These are phyloP conservation scores for Diatrype stigma DNA, from an alignment of 2,329 filamentous ascomycete species.

Conservation along the genomic window DNA sequence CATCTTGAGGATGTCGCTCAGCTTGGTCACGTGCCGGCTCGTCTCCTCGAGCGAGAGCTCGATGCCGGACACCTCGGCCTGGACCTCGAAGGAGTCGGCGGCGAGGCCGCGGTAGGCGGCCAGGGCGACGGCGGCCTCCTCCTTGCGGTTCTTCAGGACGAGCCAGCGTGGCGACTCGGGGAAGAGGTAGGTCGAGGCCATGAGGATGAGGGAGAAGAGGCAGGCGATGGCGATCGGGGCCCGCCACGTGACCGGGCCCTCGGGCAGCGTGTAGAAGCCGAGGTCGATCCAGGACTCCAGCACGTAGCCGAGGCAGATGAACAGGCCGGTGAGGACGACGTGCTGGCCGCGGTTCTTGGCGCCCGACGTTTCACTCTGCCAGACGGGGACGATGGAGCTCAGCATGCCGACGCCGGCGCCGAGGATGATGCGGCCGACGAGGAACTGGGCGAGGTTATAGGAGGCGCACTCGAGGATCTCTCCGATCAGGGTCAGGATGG, in stretches of 20 bases:
- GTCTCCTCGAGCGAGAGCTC: constrained; percentile 44
- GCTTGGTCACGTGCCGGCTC: constrained; percentile 28
- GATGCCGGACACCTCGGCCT: constrained; percentile 42
- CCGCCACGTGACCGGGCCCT: constrained; percentile 28
- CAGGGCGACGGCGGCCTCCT: constrained; percentile 30
- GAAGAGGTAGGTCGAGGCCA: constrained; percentile 27
- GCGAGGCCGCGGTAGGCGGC: constrained; percentile 17
- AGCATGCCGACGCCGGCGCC: constrained; percentile 36
- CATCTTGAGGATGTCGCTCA: constrained; percentile 43
- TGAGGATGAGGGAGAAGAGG: constrained; percentile 24
- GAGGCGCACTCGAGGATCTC: constrained; percentile 37
- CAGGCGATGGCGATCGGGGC: constrained; percentile 31
- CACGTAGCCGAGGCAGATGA: constrained; percentile 33
- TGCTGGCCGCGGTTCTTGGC: constrained; percentile 39
- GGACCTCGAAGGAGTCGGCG: constrained; percentile 18
- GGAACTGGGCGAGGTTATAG: constrained; percentile 36
- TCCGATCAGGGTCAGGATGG: constrained; percentile 36
- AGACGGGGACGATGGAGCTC: constrained; percentile 37
- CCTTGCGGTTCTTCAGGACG: constrained; percentile 24
- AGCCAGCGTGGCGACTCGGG: constrained; percentile 35
- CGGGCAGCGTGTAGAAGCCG: constrained; percentile 33
- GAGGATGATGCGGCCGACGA: constrained; percentile 36
- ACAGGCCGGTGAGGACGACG: constrained; percentile 33
- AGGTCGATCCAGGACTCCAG: constrained; percentile 43
- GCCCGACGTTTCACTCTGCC: constrained; percentile 34